phyloP scores from a whole-genome alignment of 2,329 filamentous ascomycete species.

The Pestalotiopsis sp. region DNA sequence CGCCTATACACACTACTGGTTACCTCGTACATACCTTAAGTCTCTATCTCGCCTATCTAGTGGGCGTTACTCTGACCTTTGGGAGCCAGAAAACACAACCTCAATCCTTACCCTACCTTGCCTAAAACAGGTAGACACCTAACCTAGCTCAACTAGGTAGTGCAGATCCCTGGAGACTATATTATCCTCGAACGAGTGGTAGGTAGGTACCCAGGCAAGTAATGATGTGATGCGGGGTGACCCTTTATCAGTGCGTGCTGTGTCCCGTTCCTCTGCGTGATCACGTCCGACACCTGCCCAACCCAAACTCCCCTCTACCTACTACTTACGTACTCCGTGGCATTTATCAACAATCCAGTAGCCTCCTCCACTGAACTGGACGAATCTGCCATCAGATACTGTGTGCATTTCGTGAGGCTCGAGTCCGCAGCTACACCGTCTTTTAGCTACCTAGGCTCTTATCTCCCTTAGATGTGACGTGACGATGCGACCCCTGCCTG shows the following conservation, averaged over 20 bases:
- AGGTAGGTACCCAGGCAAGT: neutral
- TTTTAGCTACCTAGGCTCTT: neutral
- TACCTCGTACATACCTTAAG: no score
- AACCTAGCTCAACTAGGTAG: neutral
- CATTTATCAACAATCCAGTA: no score
- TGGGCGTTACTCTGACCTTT: no score
- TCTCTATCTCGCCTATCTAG: no score
- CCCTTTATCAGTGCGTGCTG: constrained; percentile 5
- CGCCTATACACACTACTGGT: no score
- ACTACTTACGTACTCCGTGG: neutral
- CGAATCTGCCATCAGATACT: neutral
- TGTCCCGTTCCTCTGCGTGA: neutral
- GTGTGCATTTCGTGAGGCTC: neutral
- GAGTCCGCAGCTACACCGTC: neutral
- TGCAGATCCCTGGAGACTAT: neutral
- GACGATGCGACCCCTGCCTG: constrained; percentile 48
- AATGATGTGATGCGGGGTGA: neutral
- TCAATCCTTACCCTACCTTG: no score
- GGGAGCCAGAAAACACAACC: no score
- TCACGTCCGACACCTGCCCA: neutral
- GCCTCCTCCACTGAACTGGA: neutral
- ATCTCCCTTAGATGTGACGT: constrained; percentile 1
- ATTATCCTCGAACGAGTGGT: neutral
- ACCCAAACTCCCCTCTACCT: neutral
- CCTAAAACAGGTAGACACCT: neutral